phyloP scores from a whole-genome alignment of 495 filamentous ascomycete species.

The Xeromyces bisporus region DNA sequence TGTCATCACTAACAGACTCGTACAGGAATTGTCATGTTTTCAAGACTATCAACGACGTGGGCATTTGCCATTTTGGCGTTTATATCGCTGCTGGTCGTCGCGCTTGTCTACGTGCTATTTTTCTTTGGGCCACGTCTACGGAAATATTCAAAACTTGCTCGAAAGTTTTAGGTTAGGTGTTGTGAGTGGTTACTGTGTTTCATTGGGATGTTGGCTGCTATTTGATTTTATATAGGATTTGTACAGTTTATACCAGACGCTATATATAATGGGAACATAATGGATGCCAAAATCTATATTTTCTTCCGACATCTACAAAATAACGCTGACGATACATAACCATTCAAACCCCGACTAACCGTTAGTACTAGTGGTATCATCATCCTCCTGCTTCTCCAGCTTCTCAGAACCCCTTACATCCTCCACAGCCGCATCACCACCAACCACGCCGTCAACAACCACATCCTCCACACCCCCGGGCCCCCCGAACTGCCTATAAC shows the following conservation, averaged over 20 bases:
- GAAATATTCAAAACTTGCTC: not conserved
- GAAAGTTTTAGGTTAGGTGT: too few relatives aligned
- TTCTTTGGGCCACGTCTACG: conserved; percentile 12
- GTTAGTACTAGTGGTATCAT: too few relatives aligned
- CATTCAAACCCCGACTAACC: too few relatives aligned
- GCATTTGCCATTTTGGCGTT: conserved; percentile 21
- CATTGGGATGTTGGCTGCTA: too few relatives aligned
- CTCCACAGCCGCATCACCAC: not conserved
- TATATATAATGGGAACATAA: too few relatives aligned
- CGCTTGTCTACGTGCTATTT: conserved; percentile 19
- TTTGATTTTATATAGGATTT: too few relatives aligned
- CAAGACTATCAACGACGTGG: conserved; percentile 18
- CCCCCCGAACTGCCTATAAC: conserved; percentile 33
- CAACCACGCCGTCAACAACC: not conserved
- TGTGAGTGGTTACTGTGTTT: too few relatives aligned
- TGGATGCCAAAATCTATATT: too few relatives aligned
- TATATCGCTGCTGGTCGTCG: conserved; percentile 17
- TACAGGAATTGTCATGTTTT: conserved; percentile 20
- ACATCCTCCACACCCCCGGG: conserved; percentile 7
- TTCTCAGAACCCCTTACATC: not conserved
- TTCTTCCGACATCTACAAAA: too few relatives aligned
- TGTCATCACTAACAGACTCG: not conserved
- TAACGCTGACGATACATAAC: too few relatives aligned
- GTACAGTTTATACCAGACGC: too few relatives aligned
- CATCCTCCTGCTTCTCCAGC: not conserved